Evolutionary conservation across 108 stramenopile species (phyloP).

Genomic region (Asterionellopsis glacialis): DNA sequence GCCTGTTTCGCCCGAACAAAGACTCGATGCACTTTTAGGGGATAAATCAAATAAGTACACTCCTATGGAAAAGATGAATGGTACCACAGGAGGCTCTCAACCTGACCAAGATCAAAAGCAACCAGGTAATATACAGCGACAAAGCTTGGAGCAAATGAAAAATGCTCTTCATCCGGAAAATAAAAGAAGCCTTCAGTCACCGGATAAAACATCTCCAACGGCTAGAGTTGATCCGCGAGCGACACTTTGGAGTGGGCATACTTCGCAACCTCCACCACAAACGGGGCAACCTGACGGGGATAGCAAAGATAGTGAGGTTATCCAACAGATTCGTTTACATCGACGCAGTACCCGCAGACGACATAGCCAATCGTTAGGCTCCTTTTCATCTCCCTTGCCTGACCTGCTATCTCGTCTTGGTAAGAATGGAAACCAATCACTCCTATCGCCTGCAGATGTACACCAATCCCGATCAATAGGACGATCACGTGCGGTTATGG

Average conservation of each 20-base stretch:
- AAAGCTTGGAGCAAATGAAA: no score
- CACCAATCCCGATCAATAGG: slow-evolving; percentile 32
- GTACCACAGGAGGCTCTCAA: no score
- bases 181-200: no score
- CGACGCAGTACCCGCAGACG: not conserved
- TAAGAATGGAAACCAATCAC: slow-evolving; percentile 25
- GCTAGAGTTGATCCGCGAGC: no score
- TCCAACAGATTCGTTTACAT: not conserved
- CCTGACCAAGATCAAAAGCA: no score
- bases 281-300: not conserved
- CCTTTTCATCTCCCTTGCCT: slow-evolving; percentile 17
- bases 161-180: no score
- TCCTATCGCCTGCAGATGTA: slow-evolving; percentile 21
- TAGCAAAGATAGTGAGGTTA: not conserved
- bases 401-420: slow-evolving; percentile 25
- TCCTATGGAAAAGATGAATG: no score
- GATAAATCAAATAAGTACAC: no score
- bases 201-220: no score
- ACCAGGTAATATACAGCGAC: no score
- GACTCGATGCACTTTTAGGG: not conserved
- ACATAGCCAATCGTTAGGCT: not conserved
- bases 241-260: no score
- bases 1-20: slow-evolving; percentile 10
- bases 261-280: not conserved
- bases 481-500: slow-evolving; percentile 42